These are phyloP conservation scores for Ulvella scutata DNA, from an alignment of 139 green algal species.

Conservation along the genomic window DNA sequence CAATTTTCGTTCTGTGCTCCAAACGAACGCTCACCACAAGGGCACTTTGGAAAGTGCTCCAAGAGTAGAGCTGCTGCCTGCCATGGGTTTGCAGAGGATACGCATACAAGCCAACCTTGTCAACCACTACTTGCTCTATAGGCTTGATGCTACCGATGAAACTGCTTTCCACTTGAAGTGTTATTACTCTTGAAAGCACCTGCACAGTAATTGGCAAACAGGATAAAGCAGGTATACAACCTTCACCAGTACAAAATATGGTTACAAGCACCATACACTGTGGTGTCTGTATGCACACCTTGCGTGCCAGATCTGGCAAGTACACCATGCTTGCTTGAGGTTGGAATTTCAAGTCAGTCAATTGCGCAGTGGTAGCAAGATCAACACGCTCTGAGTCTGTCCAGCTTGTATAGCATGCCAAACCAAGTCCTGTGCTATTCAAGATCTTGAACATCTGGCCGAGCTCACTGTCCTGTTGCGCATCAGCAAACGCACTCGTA, in stretches of 20 bases:
- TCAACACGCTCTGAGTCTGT: neutral
- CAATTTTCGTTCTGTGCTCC: neutral
- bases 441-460: neutral
- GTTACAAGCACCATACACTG: neutral
- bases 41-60: neutral
- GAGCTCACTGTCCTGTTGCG: too few species aligned
- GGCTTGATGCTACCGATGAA: neutral
- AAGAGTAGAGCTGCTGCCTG: neutral
- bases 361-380: neutral
- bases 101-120: neutral
- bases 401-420: neutral
- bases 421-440: neutral
- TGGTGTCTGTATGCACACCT: neutral
- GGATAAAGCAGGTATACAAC: neutral
- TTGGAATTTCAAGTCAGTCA: neutral
- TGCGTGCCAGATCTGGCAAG: neutral
- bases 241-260: neutral
- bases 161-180: neutral
- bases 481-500: too few species aligned
- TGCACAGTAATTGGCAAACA: neutral
- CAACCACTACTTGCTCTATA: neutral
- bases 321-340: neutral
- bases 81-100: neutral
- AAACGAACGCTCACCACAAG: neutral
- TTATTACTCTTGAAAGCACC: neutral